Base-by-base conservation (phyloP, 2,329 filamentous ascomycete genomes). In the Talaromyces atroroseus region DNA sequence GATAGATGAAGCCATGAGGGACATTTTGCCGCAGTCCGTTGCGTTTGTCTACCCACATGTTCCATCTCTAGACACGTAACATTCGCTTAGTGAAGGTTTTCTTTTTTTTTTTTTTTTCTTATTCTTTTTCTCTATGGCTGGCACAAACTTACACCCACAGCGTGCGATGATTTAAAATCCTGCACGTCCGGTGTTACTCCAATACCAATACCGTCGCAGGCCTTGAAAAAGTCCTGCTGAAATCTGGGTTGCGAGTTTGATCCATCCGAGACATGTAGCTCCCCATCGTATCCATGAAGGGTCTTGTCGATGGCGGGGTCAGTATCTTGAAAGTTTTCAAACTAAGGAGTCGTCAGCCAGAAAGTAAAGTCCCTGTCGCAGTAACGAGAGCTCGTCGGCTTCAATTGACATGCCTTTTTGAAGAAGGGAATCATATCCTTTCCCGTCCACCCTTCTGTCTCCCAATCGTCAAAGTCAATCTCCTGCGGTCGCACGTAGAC, bases 21-120 rank as follows among this genome's bases (percentile, higher is more conserved):
- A 62, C 60, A 34, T 62, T 60, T 46, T 63, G 61, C 12, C 61
- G 51, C 10, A 58, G 32, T 12, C 60, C 61, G 14, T 60, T 60
- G 14, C 59, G 40, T 32, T 54, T 54, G 29, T 63, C 58, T 29
- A 63, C 58, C 53, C 52, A 63, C 54, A 56, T 63, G 29, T 59
- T 58, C 61, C 61, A 63, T 45, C 49, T 55, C 61, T 63, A 38
- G 20, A 26, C 3, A 23, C 3, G 6, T 24, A n/a, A 29, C 1
- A 14, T 20, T 49, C 36, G 38, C 20, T 5, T 7, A n/a, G n/a
- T n/a, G n/a, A n/a, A n/a, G n/a, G n/a, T n/a, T n/a, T n/a, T n/a
- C n/a, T n/a, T n/a, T 29, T 29, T 5, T 29, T 29, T 5, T 8
- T 4, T 38, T 51, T 34, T 21, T 11, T 10, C 14, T 14, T 29